phyloP scores from a whole-genome alignment of 257 asterid species.

The Lithospermum erythrorhizon region DNA sequence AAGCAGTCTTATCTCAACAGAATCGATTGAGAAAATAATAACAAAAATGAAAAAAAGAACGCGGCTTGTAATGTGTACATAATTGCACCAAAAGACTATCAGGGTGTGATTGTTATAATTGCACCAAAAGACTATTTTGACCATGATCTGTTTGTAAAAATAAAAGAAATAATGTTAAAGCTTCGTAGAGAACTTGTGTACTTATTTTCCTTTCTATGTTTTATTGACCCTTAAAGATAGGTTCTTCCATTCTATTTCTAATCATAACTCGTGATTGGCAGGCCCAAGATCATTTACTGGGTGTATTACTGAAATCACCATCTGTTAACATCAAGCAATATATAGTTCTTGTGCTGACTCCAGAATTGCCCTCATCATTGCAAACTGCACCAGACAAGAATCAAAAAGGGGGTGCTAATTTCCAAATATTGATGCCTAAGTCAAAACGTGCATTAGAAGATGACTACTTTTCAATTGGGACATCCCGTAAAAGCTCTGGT shows the following conservation, averaged over 20 bases:
- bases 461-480: conserved; percentile 52
- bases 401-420: conserved; percentile 34
- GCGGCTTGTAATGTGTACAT: background rate
- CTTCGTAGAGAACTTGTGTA: too few relatives aligned
- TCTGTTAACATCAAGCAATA: conserved; percentile 56
- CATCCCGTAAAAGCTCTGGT: conserved; percentile 82
- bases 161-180: too few relatives aligned
- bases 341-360: conserved; percentile 77
- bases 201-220: too few relatives aligned
- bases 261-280: conserved; percentile 23
- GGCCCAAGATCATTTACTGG: conserved; percentile 90
- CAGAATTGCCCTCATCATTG: conserved; percentile 44
- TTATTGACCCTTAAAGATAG: background rate
- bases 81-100: background rate
- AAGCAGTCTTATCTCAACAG: too few relatives aligned
- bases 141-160: background rate
- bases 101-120: too few relatives aligned
- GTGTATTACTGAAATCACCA: conserved; percentile 71
- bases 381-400: conserved; percentile 30
- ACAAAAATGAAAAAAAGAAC: background rate
- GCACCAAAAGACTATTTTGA: background rate
- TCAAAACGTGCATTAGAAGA: conserved; percentile 87
- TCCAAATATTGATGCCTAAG: conserved; percentile 76
- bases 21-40: too few relatives aligned
- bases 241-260: background rate